Evolutionary conservation across 306 rosid species (phyloP), one percentile per base, ranked within the genome.

Genomic region (Citrullus amarus): DNA sequence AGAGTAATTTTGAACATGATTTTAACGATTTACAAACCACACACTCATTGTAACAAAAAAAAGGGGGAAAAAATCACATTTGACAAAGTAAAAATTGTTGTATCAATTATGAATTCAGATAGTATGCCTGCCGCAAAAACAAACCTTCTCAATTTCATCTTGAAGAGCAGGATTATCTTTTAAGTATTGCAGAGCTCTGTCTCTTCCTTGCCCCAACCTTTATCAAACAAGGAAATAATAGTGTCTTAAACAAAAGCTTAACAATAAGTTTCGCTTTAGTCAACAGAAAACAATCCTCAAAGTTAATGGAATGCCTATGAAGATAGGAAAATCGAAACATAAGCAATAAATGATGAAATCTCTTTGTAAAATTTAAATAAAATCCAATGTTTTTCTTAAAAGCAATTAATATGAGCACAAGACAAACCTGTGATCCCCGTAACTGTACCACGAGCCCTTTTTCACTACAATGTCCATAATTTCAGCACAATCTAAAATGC

Each of bases 151-250:
- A 84, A 95, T 84, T 84, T 92, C 99, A 69, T 91, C 93, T 54
- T 82, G 83, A 83, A 95, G 86, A 81, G 75, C 77, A 22, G 96
- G 87, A 79, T 89, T 92, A 79, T 95, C 99, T 80, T 86, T 91
- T 80, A 91, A 86, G 89, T 87, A 95, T 81, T 91, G 97, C 55
- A 92, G 77, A 80, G 99, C 89, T 87, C 79, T 92, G 81, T 95
- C 99, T 82, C 99, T 91, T 84, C 97, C 99, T 81, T 95, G 99
- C 77, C 99, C 99, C 83, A 95, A 85, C 89, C 97, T 95, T 84
- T 85, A 80, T 66, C 73, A 71, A 83, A 82, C 68, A 76, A 71
- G 78, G 69, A 38, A 75, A 14, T 55, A 54, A 14, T 81, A 80
- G 80, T 76, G 34, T 70, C 46, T 20, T 17, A 48, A 61, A 69